Base-by-base conservation (phyloP, 306 rosid species). In the Parietaria judaica region DNA sequence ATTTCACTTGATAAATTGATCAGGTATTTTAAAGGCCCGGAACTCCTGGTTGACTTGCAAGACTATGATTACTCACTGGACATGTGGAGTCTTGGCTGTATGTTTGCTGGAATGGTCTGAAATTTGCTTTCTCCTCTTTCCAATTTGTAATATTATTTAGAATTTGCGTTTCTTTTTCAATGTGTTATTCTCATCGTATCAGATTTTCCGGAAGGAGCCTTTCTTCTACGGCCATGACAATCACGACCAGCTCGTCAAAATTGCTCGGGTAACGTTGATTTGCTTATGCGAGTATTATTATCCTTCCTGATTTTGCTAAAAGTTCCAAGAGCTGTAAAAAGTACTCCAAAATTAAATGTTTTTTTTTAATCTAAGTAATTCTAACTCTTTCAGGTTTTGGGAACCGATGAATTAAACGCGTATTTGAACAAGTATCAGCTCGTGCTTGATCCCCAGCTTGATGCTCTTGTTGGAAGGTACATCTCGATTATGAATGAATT, bases 401-500 rank as follows among this genome's bases (percentile, higher is more conserved):
- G 83, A 60, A 79, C 83, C 0, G 80, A 79, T 38, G 83, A 79
- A 11, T 68, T 79, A 56, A 68, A 79, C 56, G 77, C 72, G 39
- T 74, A 79, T 65, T 54, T 79, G 74, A 68, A 72, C 59, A 79
- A 79, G 68, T 79, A 75, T 71, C 71, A 75, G 11, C 62, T 79
- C 14, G 78, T 58, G 69, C 83, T 74, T 41, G 83, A 79, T 65
- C 78, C 80, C 59, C 83, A 75, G 51, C 78, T 79, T 3, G 83
- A 79, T 35, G 80, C 78, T 35, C 80, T 74, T 51, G 75, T 79
- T 65, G 83, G 83, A 59, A 79, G 83, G 83, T 74, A 36, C 36
- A n/a, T 47, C 48, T 51, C 41, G 23, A 36, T 67, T 58, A 31
- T 56, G 45, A 41, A 41, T 12, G 44, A 56, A 56, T 56, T 54